Base-by-base conservation (phyloP, 2,329 filamentous ascomycete genomes). In the Venturia effusa region DNA sequence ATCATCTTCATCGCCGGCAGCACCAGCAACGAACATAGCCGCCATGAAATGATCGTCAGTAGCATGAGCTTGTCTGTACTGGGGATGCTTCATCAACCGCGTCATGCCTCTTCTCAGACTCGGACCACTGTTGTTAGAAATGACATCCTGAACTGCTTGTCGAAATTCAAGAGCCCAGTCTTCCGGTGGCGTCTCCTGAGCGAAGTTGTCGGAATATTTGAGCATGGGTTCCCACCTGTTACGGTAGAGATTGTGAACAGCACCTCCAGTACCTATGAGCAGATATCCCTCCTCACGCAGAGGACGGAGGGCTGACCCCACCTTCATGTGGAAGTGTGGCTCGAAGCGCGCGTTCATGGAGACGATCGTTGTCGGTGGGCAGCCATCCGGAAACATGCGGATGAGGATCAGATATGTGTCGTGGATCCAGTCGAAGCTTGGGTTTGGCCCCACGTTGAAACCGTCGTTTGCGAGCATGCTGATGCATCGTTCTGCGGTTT, bases 31-130 rank as follows among this genome's bases (percentile, higher is more conserved):
- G 73, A 88, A 89, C 68, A 85, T 76, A 3, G 83, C 79, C 0
- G 84, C 76, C 83, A 88, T 88, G 67, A 86, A 88, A 69, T 89
- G 86, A 70, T 89, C 87, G 69, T 89, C 86, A 0, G 86, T 88
- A 0, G 79, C 85, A 73, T 89, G 86, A 0, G 87, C 86, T 68
- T 88, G 85, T 19, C 86, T 74, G 69, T 81, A 89, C 59, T 78
- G 76, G 0, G 86, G 85, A 69, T 88, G 83, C 75, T 88, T 88
- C 85, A 88, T 88, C 68, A 88, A 70, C 37, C 84, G 77, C 1
- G 83, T 84, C 63, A 86, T 77, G 0, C 78, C 81, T 2, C 81
- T 76, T 2, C 84, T 73, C 60, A 88, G 70, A 32, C 73, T 71
- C 6, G 84, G 84, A 0, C 85, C 85, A 1, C 77, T 75, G 54